phyloP scores from a whole-genome alignment of 495 filamentous ascomycete species.

The Stereocaulon alpinum region DNA sequence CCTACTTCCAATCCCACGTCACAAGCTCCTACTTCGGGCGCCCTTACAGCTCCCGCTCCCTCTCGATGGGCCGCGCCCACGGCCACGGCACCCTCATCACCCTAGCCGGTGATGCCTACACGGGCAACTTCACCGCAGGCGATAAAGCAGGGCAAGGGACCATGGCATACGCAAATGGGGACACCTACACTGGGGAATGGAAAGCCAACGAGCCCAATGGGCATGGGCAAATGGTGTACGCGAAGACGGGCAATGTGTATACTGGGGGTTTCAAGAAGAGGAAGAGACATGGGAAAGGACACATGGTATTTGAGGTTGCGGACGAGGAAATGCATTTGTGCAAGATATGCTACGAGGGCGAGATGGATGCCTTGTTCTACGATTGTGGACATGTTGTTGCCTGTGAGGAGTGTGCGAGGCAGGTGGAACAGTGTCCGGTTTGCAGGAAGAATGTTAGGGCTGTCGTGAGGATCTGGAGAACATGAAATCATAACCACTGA shows the following conservation, averaged over 20 bases:
- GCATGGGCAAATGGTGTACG: slow-evolving; percentile 48
- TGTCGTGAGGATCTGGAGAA: slow-evolving; percentile 49
- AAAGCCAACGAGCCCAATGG: slow-evolving; percentile 46
- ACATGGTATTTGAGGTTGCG: slow-evolving; percentile 51
- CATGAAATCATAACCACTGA: slow-evolving; percentile 2
- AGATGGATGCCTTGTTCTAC: slow-evolving; percentile 51
- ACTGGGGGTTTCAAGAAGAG: slow-evolving; percentile 53
- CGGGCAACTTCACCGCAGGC: slow-evolving; percentile 43
- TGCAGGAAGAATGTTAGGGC: slow-evolving; percentile 50
- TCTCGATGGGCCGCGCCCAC: slow-evolving; percentile 41
- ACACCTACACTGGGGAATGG: slow-evolving; percentile 54
- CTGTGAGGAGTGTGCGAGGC: slow-evolving; percentile 50
- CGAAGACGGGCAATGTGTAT: slow-evolving; percentile 52
- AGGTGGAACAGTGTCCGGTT: slow-evolving; percentile 55
- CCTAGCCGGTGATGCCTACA: slow-evolving; percentile 44
- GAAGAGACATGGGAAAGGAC: slow-evolving; percentile 52
- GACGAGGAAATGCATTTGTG: slow-evolving; percentile 53
- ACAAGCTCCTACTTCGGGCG: slow-evolving; percentile 37
- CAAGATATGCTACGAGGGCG: slow-evolving; percentile 55
- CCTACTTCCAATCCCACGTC: slow-evolving; percentile 36
- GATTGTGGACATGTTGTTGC: slow-evolving; percentile 59
- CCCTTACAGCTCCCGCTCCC: slow-evolving; percentile 39
- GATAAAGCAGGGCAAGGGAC: slow-evolving; percentile 42
- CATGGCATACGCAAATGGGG: slow-evolving; percentile 51
- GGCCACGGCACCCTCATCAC: slow-evolving; percentile 44